Percentiles rank a stretch among this genome's conserved stretches.
Conservation (phyloP, 306 rosid species). For the Rosa rugosa region DNA sequence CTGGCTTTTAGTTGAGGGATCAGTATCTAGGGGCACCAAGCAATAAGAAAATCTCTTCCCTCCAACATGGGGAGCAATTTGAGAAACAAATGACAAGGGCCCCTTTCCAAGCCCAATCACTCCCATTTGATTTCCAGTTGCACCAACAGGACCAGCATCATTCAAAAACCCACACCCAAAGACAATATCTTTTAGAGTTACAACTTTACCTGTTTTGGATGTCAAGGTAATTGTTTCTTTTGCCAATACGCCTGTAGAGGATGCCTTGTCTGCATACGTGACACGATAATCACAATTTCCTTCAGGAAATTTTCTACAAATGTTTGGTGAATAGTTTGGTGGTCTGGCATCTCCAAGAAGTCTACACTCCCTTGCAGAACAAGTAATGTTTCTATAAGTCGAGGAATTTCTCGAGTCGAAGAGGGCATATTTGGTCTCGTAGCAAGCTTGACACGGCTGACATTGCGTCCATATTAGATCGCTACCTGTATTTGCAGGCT, state of each 20-base stretch:
- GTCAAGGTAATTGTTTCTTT: slow-evolving; percentile 35
- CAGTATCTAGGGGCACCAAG: slow-evolving; percentile 15
- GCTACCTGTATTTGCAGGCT: slow-evolving; percentile 64
- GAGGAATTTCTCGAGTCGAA: slow-evolving; percentile 50
- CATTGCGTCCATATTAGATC: slow-evolving; percentile 60
- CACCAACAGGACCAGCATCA: slow-evolving; percentile 14
- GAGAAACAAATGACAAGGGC: slow-evolving; percentile 53
- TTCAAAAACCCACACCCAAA: slow-evolving; percentile 58
- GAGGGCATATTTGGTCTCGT: slow-evolving; percentile 36
- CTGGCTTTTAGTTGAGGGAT: slow-evolving; percentile 37
- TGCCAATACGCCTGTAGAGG: slow-evolving; percentile 41
- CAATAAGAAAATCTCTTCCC: no score
- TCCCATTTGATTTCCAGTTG: slow-evolving; percentile 54
- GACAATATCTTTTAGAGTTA: slow-evolving; percentile 29
- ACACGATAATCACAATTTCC: no score
- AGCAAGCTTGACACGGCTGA: slow-evolving; percentile 43
- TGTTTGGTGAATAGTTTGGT: no score
- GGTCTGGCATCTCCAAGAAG: background rate
- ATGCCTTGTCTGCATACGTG: slow-evolving; percentile 18
- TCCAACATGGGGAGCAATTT: slow-evolving; percentile 23
- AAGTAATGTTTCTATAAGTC: slow-evolving; percentile 38
- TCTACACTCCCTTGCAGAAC: slow-evolving; percentile 44
- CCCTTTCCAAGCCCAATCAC: slow-evolving; percentile 55
- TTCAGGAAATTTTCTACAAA: no score
- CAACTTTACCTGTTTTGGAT: slow-evolving; percentile 28